phyloP scores from a whole-genome alignment of 2,329 filamentous ascomycete genomes.

The Calonectria honghensis region DNA sequence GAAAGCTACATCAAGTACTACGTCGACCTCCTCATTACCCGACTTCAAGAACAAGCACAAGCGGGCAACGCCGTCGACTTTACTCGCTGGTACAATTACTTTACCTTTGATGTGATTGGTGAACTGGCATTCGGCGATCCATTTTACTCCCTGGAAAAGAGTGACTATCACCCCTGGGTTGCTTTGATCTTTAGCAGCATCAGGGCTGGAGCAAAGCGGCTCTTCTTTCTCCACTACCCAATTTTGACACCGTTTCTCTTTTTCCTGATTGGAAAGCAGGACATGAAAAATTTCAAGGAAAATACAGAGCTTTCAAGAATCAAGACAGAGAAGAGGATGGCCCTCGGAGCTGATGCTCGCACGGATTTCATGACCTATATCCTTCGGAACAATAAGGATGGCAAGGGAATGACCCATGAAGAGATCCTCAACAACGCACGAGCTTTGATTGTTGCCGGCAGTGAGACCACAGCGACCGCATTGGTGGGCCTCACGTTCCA shows the following conservation, averaged over 20 bases:
- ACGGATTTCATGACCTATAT: conserved; percentile 22
- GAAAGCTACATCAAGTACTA: conserved; percentile 3
- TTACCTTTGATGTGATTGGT: conserved; percentile 8
- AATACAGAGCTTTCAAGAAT: neutral
- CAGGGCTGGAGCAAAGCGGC: neutral
- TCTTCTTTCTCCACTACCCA: conserved; percentile 4
- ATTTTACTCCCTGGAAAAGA: conserved; percentile 2
- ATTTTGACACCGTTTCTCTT: neutral
- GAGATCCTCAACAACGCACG: neutral
- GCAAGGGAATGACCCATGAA: neutral
- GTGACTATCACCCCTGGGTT: conserved; percentile 13
- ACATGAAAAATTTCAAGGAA: neutral
- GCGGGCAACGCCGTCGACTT: neutral
- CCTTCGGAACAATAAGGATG: conserved; percentile 8
- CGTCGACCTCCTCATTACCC: neutral
- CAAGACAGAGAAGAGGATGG: conserved; percentile 9
- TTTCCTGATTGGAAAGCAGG: neutral
- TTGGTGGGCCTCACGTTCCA: neutral
- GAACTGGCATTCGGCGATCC: conserved; percentile 5
- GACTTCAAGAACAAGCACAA: conserved; percentile 3
- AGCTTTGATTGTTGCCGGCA: neutral
- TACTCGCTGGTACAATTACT: conserved; percentile 3
- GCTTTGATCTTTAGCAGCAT: conserved; percentile 14
- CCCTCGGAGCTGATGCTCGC: neutral
- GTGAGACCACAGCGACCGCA: conserved; percentile 2